Conservation (phyloP, 2,329 filamentous ascomycete genomes). For the Clonostachys rosea region DNA sequence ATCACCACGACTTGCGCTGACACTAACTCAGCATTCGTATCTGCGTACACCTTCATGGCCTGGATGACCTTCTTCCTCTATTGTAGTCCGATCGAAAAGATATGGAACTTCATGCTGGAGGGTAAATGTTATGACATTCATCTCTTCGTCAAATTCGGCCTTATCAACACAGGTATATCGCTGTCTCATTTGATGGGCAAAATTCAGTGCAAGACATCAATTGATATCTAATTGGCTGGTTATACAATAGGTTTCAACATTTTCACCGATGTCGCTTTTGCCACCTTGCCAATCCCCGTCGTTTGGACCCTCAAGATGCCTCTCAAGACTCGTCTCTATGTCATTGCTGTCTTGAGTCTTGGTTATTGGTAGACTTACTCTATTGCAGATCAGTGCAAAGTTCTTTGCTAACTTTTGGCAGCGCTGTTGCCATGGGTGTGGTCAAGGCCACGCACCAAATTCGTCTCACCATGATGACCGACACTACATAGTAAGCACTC, state of each 20-base stretch:
- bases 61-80: conserved; percentile 3
- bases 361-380: conserved; percentile 24
- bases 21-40: not conserved
- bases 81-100: conserved; percentile 1
- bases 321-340: conserved; percentile 24
- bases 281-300: conserved; percentile 30
- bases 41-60: not conserved
- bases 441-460: conserved; percentile 30
- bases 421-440: conserved; percentile 30
- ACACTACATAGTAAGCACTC: conserved; percentile 18
- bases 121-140: conserved; percentile 2
- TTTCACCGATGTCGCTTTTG: conserved; percentile 31
- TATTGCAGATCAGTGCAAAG: too few species aligned
- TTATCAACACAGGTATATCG: conserved; percentile 2
- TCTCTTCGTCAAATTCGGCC: conserved; percentile 2
- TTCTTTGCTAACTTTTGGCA: conserved; percentile 5
- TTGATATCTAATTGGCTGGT: too few species aligned
- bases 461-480: conserved; percentile 10
- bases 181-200: not conserved
- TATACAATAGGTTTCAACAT: conserved; percentile 24
- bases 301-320: conserved; percentile 31
- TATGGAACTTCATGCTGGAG: conserved; percentile 1
- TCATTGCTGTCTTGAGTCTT: conserved; percentile 31
- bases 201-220: not conserved
- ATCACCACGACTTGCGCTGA: too few species aligned